Evolutionary conservation across 2,329 filamentous ascomycete species (phyloP), one percentile per base, ranked within the genome.

Genomic region (Thelonectria blattea): DNA sequence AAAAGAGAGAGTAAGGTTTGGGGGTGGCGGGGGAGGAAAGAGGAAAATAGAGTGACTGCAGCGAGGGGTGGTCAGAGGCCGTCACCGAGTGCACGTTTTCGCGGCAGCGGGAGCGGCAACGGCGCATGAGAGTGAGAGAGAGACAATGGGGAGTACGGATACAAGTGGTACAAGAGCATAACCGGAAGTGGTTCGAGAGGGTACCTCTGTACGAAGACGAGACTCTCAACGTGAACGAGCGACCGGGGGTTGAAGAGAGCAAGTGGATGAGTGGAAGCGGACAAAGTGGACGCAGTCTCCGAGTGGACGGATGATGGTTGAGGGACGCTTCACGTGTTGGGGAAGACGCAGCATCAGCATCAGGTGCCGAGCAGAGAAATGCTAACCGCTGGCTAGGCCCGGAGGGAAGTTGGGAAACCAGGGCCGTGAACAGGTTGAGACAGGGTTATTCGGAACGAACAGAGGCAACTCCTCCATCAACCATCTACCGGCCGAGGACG

Each of bases 301-400:
- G 46, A 56, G 49, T 53, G 55, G 47, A 43, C 51, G 51, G 67
- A 67, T 66, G 62, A 68, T 65, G 65, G 68, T 70, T 70, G 68
- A 70, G 68, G 52, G 52, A 65, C 64, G 60, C 65, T 69, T 69
- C 68, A 71, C 68, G 68, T 71, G 68, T 70, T 71, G 68, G 66
- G 68, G 59, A 57, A 46, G 37, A 34, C 17, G 39, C 41, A 41
- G 50, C 54, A 32, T 41, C 32, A 48, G 47, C 48, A 56, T 60
- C 58, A 69, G 68, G 59, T 69, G 65, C 68, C 68, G 62, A 66
- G 63, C 63, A 64, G 60, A 64, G 60, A 62, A 49, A 48, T 45
- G 42, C 58, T 27, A 48, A 52, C 49, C 39, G 43, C 58, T 47
- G 34, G 15, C 34, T 3, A 2, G 4, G 15, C 3, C 34, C 15